phyloP scores from a whole-genome alignment of 2,329 filamentous ascomycete genomes.

The Cadophora sp. region DNA sequence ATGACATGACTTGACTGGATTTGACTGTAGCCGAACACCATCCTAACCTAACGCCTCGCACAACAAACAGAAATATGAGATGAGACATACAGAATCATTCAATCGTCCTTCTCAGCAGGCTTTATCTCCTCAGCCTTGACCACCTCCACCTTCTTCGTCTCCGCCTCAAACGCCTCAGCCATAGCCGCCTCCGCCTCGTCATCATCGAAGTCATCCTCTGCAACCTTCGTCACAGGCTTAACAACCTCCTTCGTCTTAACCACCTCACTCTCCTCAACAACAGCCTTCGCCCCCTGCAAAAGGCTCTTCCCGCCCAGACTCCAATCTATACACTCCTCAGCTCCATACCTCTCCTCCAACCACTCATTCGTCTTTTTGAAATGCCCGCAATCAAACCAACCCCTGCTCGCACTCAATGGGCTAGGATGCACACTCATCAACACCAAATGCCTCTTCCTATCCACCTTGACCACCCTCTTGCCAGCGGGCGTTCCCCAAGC shows the following conservation, averaged over 20 bases:
- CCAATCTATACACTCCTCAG: slow-evolving; percentile 87
- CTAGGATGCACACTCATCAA: slow-evolving; percentile 90
- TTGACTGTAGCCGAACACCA: not conserved
- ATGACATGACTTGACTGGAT: not conserved
- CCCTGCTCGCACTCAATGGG: slow-evolving; percentile 82
- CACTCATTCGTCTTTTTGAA: slow-evolving; percentile 86
- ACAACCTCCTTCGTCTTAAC: not conserved
- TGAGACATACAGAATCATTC: not conserved
- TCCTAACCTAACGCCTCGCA: not conserved
- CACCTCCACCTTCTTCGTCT: slow-evolving; percentile 1
- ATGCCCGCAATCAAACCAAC: slow-evolving; percentile 85
- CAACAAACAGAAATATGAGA: not conserved
- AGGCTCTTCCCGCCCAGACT: slow-evolving; percentile 51
- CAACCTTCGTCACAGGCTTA: not conserved
- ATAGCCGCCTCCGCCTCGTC: slow-evolving; percentile 10
- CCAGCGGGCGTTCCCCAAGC: slow-evolving; percentile 91
- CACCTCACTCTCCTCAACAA: not conserved
- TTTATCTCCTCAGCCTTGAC: slow-evolving; percentile 7
- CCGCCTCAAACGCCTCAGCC: slow-evolving; percentile 9
- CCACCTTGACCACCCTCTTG: slow-evolving; percentile 77
- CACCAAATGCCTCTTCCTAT: slow-evolving; percentile 77
- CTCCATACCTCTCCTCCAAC: slow-evolving; percentile 79
- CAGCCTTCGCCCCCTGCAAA: not conserved
- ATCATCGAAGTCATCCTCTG: not conserved
- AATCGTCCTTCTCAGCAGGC: not conserved